Conservation (phyloP, 192 early-diverging fungal species). For the Backusella australiensis region DNA sequence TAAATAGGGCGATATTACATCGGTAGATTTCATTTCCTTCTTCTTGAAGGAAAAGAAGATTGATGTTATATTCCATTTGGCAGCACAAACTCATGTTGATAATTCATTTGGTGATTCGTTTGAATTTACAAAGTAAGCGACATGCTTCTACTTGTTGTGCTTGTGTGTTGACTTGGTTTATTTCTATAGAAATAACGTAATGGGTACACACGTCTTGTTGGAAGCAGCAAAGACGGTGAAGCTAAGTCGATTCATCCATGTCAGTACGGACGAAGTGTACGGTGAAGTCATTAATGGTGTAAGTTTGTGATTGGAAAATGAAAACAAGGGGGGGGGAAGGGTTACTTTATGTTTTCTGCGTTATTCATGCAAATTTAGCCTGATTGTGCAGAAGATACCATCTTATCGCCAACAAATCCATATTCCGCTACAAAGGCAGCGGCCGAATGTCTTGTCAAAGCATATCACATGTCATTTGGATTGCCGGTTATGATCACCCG, state of each 20-base stretch:
- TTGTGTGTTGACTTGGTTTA: not conserved
- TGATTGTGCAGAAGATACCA: slow-evolving; percentile 58
- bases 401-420: slow-evolving; percentile 75
- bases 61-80: slow-evolving; percentile 74
- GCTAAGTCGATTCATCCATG: slow-evolving; percentile 67
- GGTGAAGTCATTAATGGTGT: slow-evolving; percentile 63
- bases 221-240: slow-evolving; percentile 59
- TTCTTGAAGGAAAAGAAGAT: slow-evolving; percentile 66
- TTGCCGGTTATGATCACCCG: slow-evolving; percentile 78
- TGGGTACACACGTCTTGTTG: slow-evolving; percentile 80
- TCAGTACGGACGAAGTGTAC: slow-evolving; percentile 84
- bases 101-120: slow-evolving; percentile 84
- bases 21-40: slow-evolving; percentile 58
- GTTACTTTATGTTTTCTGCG: not conserved
- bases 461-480: slow-evolving; percentile 76
- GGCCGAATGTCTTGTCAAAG: slow-evolving; percentile 72
- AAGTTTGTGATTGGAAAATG: slow-evolving; percentile 11
- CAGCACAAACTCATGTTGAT: slow-evolving; percentile 82
- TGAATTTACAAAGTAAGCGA: slow-evolving; percentile 59
- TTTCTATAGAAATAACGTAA: slow-evolving; percentile 59
- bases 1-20: slow-evolving; percentile 64
- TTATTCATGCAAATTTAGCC: slow-evolving; percentile 40
- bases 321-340: not conserved
- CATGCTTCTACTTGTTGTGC: not conserved
- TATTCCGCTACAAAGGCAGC: slow-evolving; percentile 88